Base-by-base conservation (phyloP, 2,329 filamentous ascomycete genomes). In the Paecilomyces niveus region DNA sequence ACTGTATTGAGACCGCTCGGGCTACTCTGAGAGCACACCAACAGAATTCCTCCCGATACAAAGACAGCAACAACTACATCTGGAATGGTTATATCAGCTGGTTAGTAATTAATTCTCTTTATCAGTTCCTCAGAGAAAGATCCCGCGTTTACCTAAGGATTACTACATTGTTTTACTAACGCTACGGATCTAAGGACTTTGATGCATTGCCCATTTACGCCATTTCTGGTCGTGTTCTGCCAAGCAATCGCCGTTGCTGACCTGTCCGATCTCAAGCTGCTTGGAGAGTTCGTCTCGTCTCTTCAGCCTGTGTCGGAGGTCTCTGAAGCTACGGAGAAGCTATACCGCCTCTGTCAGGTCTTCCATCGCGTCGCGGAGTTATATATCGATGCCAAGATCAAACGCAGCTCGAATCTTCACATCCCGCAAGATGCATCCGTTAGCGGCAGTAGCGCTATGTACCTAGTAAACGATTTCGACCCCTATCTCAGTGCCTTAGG, bases 271-370 rank as follows among this genome's bases (percentile, higher is more conserved):
- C 73, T 87, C 4, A 65, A 72, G 49, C 76, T 80, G 2, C 74
- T 87, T 2, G 74, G 76, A 22, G 74, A 78, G 3, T 86, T 86
- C 62, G 79, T 81, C 50, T 66, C 72, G 10, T 83, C 81, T 1
- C 76, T 85, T 2, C 75, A 81, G 60, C 75, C 76, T 2, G 74
- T 76, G 2, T 75, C 75, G 49, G 75, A 75, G 22, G 69, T 78
- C 1, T 84, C 82, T 2, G 80, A 84, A 65, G 78, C 81, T 5
- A 77, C 83, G 18, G 77, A 80, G 54, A 84, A 82, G 64, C 75
- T 86, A 18, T 80, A 83, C 63, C 80, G 80, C 18, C 75, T 87
- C 35, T 85, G 81, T 62, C 77, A 79, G 53, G 77, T 62, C 18
- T 62, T 62, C 24, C 60, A 62, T 31, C 60, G 60, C n/a, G 60